Evolutionary conservation across 768 basidiomycete genomes (phyloP), one percentile per base, ranked within the genome.

Genomic region (Tricholoma sp.): DNA sequence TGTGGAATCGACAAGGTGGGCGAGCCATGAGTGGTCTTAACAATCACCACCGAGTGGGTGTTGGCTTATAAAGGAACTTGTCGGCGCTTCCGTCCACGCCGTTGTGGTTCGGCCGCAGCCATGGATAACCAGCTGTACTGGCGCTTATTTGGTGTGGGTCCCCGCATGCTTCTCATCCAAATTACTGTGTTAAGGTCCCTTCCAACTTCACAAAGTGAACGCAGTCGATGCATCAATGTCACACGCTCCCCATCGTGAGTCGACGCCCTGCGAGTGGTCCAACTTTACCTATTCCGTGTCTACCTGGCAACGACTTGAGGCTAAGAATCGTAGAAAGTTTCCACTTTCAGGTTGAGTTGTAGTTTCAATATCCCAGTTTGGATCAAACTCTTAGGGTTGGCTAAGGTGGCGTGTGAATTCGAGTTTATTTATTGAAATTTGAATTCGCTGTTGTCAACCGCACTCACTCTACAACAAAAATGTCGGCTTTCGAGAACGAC

Each of bases 401-500:
- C 47, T 50, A 50, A 43, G 37, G 56, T 57, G 56, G 56, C 56
- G 56, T 57, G 56, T 29, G 56, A 41, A 41, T 18, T 11, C 10
- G 0, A 12, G 24, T 7, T n/a, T 43, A 29, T 50, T 31, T 50
- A 46, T 45, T 18, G 43, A 45, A 45, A 45, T 46, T 49, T 49
- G 27, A 49, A 49, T 7, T 29, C n/a, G 14, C 22, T 27, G 22
- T 49, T 29, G 47, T 50, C 47, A 50, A 50, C 47, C 12, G 14
- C 21, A 31, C 47, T 29, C 47, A n/a, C 47, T 50, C 9, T 16
- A 34, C 35, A 27, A 50, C 47, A 19, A 50, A 27, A 57, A 82
- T 81, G 79, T 80, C 78, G 22, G 79, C 79, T 66, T 74, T 76
- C 58, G 78, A 73, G 57, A 68, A 72, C 59, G 77, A 78, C 62